Percentiles rank a stretch among this genome's conserved stretches.
Evolutionary conservation across 1,139 yeast species (phyloP).

Genomic region (Saccharomyces hybrid): DNA sequence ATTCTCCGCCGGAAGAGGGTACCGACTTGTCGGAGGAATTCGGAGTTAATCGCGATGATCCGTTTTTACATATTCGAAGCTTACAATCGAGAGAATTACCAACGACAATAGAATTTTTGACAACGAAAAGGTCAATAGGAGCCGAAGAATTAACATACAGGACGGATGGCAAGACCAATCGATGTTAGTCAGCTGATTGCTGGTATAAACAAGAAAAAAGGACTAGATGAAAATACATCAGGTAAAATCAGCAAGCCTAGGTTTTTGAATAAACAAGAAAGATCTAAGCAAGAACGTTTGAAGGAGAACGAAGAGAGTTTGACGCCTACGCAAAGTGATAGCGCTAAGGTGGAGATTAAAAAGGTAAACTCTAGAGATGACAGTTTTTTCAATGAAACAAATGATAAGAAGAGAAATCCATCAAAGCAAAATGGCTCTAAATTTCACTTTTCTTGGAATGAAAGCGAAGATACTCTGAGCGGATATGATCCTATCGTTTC

Average conservation of each 20-base stretch:
- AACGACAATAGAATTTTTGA: neutral
- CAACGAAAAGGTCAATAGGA: neutral
- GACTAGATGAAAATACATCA: neutral
- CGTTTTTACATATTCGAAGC: neutral
- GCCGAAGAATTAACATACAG: neutral
- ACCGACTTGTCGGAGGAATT: neutral
- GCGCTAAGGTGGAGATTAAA: neutral
- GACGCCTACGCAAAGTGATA: neutral
- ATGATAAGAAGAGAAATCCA: slow-evolving; percentile 22
- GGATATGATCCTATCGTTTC: slow-evolving; percentile 40
- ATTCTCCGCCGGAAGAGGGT: neutral
- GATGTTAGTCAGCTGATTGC: slow-evolving; percentile 9
- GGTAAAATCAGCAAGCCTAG: neutral
- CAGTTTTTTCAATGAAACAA: neutral
- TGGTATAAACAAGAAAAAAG: slow-evolving; percentile 3
- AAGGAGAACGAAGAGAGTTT: neutral
- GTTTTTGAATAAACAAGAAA: neutral
- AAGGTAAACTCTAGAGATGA: neutral
- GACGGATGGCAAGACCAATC: slow-evolving; percentile 17
- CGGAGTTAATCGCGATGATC: slow-evolving; percentile 1
- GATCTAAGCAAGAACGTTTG: neutral
- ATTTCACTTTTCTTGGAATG: slow-evolving; percentile 66
- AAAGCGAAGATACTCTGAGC: slow-evolving; percentile 54
- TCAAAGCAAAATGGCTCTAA: slow-evolving; percentile 23
- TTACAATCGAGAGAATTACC: neutral